Evolutionary conservation across 2,329 filamentous ascomycete genomes (phyloP).

Genomic region (Fusarium phyllophilum): DNA sequence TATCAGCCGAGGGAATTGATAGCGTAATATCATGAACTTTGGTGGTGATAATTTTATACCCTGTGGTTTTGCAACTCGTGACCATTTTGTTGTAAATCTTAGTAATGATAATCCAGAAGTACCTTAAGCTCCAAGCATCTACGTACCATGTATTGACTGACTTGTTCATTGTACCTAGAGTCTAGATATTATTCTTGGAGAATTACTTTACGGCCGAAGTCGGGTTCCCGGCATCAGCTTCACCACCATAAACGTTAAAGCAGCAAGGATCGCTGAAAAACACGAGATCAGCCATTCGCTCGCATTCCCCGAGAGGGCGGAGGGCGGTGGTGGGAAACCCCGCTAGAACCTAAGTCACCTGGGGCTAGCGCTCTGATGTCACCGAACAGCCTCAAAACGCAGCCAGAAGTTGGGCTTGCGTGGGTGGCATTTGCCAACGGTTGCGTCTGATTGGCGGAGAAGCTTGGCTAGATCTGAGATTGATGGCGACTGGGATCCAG

Average conservation of each 20-base stretch:
- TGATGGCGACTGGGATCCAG: neutral
- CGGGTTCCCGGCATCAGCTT: conserved; percentile 24
- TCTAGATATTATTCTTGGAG: neutral
- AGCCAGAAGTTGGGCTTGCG: conserved; percentile 8
- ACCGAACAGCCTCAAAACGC: conserved; percentile 17
- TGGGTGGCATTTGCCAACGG: conserved; percentile 20
- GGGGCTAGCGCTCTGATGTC: conserved; percentile 31
- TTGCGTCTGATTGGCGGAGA: conserved; percentile 19
- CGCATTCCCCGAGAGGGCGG: conserved; percentile 12
- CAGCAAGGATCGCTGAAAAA: conserved; percentile 37
- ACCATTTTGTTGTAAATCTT: neutral
- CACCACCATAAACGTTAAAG: conserved; percentile 1
- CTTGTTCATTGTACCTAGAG: neutral
- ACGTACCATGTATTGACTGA: neutral
- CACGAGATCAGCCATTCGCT: conserved; percentile 32
- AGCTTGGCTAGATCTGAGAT: conserved; percentile 30
- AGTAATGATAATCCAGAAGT: neutral
- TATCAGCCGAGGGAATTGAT: conserved; percentile 15
- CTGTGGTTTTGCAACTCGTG: neutral
- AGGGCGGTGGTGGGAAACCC: neutral
- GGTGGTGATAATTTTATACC: neutral
- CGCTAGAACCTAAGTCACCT: conserved; percentile 18
- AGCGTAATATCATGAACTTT: conserved; percentile 24
- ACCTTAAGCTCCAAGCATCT: neutral
- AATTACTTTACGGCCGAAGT: conserved; percentile 23